phyloP scores from a whole-genome alignment of 495 filamentous ascomycete genomes.

The Penicillium silybi region DNA sequence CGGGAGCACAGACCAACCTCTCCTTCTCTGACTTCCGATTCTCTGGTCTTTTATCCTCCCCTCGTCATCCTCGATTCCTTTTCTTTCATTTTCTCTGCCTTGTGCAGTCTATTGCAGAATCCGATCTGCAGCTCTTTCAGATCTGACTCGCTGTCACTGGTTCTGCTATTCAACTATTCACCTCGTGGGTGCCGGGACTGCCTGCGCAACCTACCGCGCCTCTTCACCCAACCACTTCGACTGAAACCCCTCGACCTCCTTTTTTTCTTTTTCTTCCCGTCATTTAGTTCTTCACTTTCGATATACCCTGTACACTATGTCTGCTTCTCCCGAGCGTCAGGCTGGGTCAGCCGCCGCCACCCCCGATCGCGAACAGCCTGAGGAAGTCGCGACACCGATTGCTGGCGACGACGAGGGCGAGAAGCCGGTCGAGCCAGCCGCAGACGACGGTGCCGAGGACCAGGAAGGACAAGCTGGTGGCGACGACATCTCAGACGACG shows the following conservation, averaged over 20 bases:
- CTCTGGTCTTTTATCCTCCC: conserved; percentile 13
- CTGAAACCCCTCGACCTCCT: neutral
- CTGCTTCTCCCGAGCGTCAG: conserved; percentile 36
- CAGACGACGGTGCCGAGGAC: conserved; percentile 8
- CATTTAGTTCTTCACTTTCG: neutral
- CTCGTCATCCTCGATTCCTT: conserved; percentile 6
- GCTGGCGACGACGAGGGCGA: conserved; percentile 26
- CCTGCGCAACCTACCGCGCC: conserved; percentile 12
- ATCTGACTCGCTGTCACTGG: neutral
- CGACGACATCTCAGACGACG: conserved; percentile 60
- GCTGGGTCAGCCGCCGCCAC: conserved; percentile 20
- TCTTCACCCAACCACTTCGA: conserved; percentile 6
- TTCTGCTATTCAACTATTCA: neutral
- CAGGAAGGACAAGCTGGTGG: conserved; percentile 14
- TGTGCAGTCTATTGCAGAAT: neutral
- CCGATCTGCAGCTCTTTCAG: neutral
- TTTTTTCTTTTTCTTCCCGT: neutral
- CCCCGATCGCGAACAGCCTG: conserved; percentile 18
- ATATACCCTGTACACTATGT: conserved; percentile 28
- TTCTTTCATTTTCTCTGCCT: neutral
- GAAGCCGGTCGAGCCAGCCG: conserved; percentile 11
- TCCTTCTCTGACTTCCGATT: conserved; percentile 21
- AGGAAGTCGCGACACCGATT: conserved; percentile 22
- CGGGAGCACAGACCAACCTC: conserved; percentile 31
- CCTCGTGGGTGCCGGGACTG: conserved; percentile 8